These are phyloP conservation scores for Afroboletus lepidellus DNA, from an alignment of 1,284 basidiomycete species.

Conservation along the genomic window DNA sequence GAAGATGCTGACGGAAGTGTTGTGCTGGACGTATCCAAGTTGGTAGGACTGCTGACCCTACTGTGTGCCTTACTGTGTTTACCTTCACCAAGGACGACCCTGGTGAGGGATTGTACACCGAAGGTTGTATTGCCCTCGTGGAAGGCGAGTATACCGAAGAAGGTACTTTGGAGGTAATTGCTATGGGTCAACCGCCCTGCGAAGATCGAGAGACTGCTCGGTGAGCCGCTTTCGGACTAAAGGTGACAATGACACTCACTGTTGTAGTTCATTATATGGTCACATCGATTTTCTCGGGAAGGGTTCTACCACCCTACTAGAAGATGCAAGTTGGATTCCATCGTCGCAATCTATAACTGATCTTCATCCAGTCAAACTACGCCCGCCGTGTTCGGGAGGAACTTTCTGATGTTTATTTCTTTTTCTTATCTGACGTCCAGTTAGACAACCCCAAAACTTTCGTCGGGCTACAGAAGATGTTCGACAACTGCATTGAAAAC, in stretches of 20 bases:
- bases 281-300: slow-evolving; percentile 95
- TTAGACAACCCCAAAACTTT: slow-evolving; percentile 89
- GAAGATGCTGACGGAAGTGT: slow-evolving; percentile 95
- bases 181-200: slow-evolving; percentile 96
- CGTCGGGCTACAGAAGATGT: slow-evolving; percentile 76
- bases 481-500: slow-evolving; percentile 90
- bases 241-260: slow-evolving; percentile 4
- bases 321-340: slow-evolving; percentile 67
- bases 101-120: slow-evolving; percentile 95
- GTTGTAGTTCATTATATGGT: slow-evolving; percentile 78
- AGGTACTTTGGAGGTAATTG: slow-evolving; percentile 83
- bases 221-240: slow-evolving; percentile 40
- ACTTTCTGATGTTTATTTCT: slow-evolving; percentile 80
- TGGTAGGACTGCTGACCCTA: slow-evolving; percentile 52
- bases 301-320: slow-evolving; percentile 87
- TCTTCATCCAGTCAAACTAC: slow-evolving; percentile 50
- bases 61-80: slow-evolving; percentile 1
- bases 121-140: slow-evolving; percentile 92
- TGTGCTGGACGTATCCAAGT: slow-evolving; percentile 83
- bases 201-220: slow-evolving; percentile 81
- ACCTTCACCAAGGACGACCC: slow-evolving; percentile 68
- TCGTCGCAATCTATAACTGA: slow-evolving; percentile 3
- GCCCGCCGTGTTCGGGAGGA: slow-evolving; percentile 62
- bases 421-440: slow-evolving; percentile 94
- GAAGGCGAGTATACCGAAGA: slow-evolving; percentile 97